These are phyloP conservation scores for Umbelopsis isabellina DNA, from an alignment of 192 early-diverging fungal species.

Conservation along the genomic window DNA sequence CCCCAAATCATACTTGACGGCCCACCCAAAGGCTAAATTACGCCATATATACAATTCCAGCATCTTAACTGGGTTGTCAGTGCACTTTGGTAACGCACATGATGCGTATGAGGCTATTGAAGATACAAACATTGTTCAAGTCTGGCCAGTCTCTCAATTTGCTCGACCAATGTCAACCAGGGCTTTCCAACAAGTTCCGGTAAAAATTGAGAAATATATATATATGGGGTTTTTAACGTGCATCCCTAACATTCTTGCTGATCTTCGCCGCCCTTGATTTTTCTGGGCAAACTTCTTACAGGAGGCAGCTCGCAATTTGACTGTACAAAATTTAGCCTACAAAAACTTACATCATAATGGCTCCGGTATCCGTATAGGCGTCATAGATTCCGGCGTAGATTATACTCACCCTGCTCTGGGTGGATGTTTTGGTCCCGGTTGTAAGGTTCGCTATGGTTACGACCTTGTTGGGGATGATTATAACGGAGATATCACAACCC, in stretches of 20 bases:
- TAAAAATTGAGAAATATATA: neutral
- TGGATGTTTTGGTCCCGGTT: slow-evolving; percentile 61
- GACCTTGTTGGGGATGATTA: slow-evolving; percentile 69
- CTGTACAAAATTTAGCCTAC: slow-evolving; percentile 52
- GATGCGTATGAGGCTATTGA: slow-evolving; percentile 15
- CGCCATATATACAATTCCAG: slow-evolving; percentile 29
- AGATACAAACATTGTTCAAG: slow-evolving; percentile 20
- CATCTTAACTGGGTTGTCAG: slow-evolving; percentile 23
- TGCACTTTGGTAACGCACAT: slow-evolving; percentile 9
- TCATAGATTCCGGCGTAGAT: slow-evolving; percentile 67
- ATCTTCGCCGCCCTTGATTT: neutral
- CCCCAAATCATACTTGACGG: neutral
- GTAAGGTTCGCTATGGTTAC: slow-evolving; percentile 61
- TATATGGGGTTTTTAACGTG: neutral
- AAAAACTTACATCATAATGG: slow-evolving; percentile 56
- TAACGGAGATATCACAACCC: slow-evolving; percentile 30
- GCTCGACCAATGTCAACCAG: slow-evolving; percentile 20
- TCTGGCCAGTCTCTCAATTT: slow-evolving; percentile 31
- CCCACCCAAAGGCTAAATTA: neutral
- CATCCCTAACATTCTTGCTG: neutral
- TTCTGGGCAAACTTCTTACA: neutral
- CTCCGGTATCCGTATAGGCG: slow-evolving; percentile 63
- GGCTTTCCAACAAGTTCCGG: neutral
- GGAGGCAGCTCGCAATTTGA: slow-evolving; percentile 47
- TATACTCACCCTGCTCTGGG: slow-evolving; percentile 68